Conservation (phyloP, 345 rosid species). For the Rubroshorea leprosula region DNA sequence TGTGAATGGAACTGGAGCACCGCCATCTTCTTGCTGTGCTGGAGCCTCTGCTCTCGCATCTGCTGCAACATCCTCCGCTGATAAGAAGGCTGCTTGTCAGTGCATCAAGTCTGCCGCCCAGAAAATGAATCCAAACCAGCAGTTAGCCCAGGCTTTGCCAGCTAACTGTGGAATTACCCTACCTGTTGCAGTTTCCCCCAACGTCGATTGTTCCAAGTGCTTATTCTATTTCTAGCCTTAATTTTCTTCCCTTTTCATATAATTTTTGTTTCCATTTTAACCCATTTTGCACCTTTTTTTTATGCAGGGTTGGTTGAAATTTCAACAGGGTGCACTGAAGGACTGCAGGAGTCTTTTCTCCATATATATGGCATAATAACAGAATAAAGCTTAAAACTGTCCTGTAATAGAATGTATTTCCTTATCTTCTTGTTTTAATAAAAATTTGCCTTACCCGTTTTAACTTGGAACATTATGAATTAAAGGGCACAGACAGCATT, state of each 20-base stretch:
- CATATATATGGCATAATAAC: not conserved
- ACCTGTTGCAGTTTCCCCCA: constrained; percentile 46
- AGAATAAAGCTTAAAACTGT: not conserved
- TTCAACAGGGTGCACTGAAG: not conserved
- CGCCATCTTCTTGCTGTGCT: constrained; percentile 52
- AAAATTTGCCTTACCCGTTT: too few species aligned
- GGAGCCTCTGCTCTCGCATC: constrained; percentile 47
- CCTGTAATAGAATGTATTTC: too few species aligned
- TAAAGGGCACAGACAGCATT: too few species aligned
- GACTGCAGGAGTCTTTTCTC: not conserved
- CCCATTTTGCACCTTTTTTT: not conserved
- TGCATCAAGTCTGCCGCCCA: constrained; percentile 61
- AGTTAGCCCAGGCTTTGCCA: constrained; percentile 56
- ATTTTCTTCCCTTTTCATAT: not conserved
- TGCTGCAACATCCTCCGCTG: constrained; percentile 45
- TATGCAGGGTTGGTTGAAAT: not conserved
- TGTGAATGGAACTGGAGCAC: constrained; percentile 47
- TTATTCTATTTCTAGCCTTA: constrained; percentile 1
- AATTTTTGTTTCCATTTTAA: too few species aligned
- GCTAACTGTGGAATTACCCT: constrained; percentile 46
- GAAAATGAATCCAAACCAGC: constrained; percentile 42
- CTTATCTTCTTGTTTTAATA: too few species aligned
- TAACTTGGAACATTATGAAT: too few species aligned
- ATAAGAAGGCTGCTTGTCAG: constrained; percentile 53
- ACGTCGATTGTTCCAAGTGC: constrained; percentile 61